phyloP scores from a whole-genome alignment of 2,329 filamentous ascomycete species.

The Lasiodiplodia sp. region DNA sequence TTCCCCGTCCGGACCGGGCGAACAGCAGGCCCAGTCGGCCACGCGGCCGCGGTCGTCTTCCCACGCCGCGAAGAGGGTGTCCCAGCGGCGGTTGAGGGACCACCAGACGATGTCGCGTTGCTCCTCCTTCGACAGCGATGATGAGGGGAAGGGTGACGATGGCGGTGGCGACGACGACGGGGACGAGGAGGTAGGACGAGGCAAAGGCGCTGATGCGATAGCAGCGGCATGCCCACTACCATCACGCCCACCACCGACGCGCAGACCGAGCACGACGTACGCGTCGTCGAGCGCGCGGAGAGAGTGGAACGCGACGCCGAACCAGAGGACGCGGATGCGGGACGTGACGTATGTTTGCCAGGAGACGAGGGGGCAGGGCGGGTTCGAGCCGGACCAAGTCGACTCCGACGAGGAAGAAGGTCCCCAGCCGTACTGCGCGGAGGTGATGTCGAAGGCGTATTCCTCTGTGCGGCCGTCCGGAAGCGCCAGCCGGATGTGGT shows the following conservation, averaged over 20 bases:
- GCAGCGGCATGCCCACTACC: background rate
- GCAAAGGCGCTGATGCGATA: background rate
- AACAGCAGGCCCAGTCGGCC: background rate
- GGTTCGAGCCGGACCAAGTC: too few species aligned
- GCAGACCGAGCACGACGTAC: background rate
- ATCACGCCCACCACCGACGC: background rate
- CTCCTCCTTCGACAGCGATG: background rate
- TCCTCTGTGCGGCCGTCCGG: background rate
- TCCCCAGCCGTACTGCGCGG: slow-evolving; percentile 12
- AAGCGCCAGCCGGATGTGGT: background rate
- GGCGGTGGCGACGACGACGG: too few species aligned
- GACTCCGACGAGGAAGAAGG: too few species aligned
- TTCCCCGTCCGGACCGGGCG: background rate
- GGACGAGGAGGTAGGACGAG: background rate
- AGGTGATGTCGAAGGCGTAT: slow-evolving; percentile 12
- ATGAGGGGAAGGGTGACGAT: background rate
- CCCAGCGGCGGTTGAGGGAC: background rate
- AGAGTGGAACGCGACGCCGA: background rate
- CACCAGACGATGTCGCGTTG: background rate
- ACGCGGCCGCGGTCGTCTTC: background rate
- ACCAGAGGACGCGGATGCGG: background rate
- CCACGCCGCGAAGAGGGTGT: background rate
- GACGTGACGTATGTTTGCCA: background rate
- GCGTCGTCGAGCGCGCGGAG: background rate
- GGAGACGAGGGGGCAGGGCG: background rate